Percentiles rank a stretch among this genome's conserved stretches.
phyloP scores from a whole-genome alignment of 805 yeast genomes.

The Saturnispora diversa region DNA sequence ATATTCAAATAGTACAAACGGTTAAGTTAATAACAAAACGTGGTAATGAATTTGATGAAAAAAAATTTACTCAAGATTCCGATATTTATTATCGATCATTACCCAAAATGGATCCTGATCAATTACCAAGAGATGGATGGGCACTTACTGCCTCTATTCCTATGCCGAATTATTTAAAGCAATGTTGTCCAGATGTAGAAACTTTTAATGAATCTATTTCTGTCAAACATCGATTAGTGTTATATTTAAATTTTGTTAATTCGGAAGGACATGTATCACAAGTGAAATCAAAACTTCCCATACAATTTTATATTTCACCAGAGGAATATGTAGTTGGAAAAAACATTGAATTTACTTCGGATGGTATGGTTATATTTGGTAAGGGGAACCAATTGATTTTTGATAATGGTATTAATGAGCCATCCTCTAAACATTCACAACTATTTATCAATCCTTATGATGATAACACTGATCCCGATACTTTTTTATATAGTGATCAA shows the following conservation, averaged over 20 bases:
- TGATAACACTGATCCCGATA: conserved; percentile 10
- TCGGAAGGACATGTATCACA: conserved; percentile 45
- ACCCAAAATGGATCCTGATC: conserved; percentile 27
- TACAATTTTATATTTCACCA: conserved; percentile 36
- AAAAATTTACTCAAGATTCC: conserved; percentile 22
- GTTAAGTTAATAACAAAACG: conserved; percentile 19
- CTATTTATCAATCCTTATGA: conserved; percentile 5
- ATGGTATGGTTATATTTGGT: neutral
- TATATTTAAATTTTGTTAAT: conserved; percentile 39
- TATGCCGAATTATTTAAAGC: conserved; percentile 34
- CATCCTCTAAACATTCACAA: conserved; percentile 7
- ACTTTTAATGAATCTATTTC: conserved; percentile 34
- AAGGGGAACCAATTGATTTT: conserved; percentile 4
- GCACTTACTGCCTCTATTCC: conserved; percentile 33
- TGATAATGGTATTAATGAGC: conserved; percentile 5
- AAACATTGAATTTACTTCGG: conserved; percentile 20
- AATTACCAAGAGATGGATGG: conserved; percentile 40
- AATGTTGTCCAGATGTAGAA: conserved; percentile 38
- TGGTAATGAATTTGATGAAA: conserved; percentile 19
- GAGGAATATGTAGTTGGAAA: conserved; percentile 23
- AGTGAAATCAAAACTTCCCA: conserved; percentile 44
- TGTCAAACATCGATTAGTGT: conserved; percentile 39
- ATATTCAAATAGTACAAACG: conserved; percentile 30
- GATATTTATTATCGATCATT: conserved; percentile 31
- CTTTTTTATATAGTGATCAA: conserved; percentile 11